Evolutionary conservation across 805 yeast genomes (phyloP), one percentile per base, ranked within the genome.

Genomic region (Wickerhamiella nectarea): DNA sequence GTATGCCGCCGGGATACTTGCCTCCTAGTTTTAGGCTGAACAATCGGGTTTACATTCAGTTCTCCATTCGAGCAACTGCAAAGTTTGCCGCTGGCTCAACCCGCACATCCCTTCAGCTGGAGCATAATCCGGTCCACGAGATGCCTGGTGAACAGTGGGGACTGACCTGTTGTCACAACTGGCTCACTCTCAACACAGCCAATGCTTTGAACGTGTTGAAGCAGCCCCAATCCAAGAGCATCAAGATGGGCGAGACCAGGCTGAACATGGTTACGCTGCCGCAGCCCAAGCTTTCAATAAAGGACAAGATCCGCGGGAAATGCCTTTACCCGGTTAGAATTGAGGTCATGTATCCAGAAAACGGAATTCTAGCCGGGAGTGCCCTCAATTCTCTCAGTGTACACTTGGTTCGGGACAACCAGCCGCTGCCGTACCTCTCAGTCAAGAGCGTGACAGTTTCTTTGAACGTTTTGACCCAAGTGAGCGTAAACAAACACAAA

Each of bases 131-230:
- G 19, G 29, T 39, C 4, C 42, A 39, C 15, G 24, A 17, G 34
- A 21, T 20, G 14, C 42, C 42, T 5, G 38, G 22, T 3, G 41
- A 38, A 35, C 42, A 39, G n/a, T 39, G 42, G 42, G 42, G 36
- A 8, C 36, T 39, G 3, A 8, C 12, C 7, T 18, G 29, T n/a
- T 15, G 18, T 4, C 36, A 39, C 9, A 39, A 31, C 31, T 39
- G 42, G 42, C 22, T 39, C 21, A 31, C 36, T 2, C 15, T 39
- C 9, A 12, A 21, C 28, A 10, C 25, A 2, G n/a, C 28, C 5
- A 29, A 22, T n/a, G 29, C 33, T 12, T 21, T 21, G 12, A 29
- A 31, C 20, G 29, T 29, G 3, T 31, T 18, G 3, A 21, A 14
- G 18, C 17, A 34, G 7, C 33, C 42, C 3, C 42, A 39, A 3